Evolutionary conservation across 345 rosid genomes (phyloP), one percentile per base, ranked within the genome.

Genomic region (Eucalyptus paniculata): DNA sequence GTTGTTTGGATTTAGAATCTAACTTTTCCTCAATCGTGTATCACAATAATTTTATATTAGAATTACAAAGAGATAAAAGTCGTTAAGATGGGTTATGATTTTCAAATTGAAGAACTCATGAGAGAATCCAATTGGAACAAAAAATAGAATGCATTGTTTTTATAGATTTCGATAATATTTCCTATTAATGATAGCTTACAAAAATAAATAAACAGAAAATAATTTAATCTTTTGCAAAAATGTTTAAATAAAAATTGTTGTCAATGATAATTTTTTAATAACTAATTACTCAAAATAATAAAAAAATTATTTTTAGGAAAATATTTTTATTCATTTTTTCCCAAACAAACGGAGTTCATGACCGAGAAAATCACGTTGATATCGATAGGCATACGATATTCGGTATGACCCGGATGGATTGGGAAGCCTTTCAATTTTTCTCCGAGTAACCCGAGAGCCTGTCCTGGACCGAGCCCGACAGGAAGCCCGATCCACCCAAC

Each of bases 11-110:
- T 21, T 19, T 32, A 34, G 28, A 72, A 72, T 23, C 23, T 17
- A 9, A 9, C 7, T 10, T 21, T 37, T 2, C 2, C 1, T 72
- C 12, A 24, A 69, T 65, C 0, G 6, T 4, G 19, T n/a, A n/a
- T n/a, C 3, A 0, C 3, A 0, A n/a, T n/a, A 15, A 7, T n/a
- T 65, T n/a, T 28, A 60, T 60, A 28, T 12, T 3, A 28, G 67
- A 60, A 65, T 65, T 65, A 65, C 9, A 14, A 4, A 15, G 77
- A 65, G 37, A n/a, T 7, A 65, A n/a, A n/a, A 15, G 37, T 37
- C 5, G 3, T 37, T 21, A 37, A 3, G 15, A 72, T 37, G 13
- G 4, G 45, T 37, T 56, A 56, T 56, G 18, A 62, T 1, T 0
- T 0, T 4, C 7, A 9, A 30, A 56, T 62, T 0, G 17, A 62